These are phyloP conservation scores for Aechmea fasciata DNA, from an alignment of 176 grass and related monocot genomes.

Conservation along the genomic window DNA sequence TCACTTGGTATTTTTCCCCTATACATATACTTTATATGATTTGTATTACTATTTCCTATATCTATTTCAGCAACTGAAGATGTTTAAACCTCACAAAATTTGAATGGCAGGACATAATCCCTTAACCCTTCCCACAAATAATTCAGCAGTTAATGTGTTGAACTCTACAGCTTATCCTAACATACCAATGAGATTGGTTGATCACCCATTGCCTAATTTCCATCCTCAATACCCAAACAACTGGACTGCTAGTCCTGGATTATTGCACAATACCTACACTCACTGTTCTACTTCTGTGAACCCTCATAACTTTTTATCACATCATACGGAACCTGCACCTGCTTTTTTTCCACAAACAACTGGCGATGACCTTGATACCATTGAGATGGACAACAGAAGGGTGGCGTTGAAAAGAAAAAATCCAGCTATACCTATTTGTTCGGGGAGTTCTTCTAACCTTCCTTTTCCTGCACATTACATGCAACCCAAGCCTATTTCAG, in stretches of 20 bases:
- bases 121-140: neutral
- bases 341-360: neutral
- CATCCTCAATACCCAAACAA: neutral
- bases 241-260: neutral
- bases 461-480: neutral
- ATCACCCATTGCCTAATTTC: neutral
- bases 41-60: neutral
- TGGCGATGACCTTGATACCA: neutral
- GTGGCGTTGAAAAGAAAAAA: neutral
- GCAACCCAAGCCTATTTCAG: neutral
- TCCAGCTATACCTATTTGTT: neutral
- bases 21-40: neutral
- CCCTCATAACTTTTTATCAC: neutral
- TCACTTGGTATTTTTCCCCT: neutral
- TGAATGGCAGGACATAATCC: slow-evolving; percentile 1
- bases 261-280: neutral
- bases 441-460: neutral
- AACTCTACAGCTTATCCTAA: neutral
- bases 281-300: neutral
- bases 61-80: neutral
- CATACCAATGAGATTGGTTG: neutral
- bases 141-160: neutral
- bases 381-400: neutral
- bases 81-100: neutral
- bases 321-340: neutral